phyloP scores from a whole-genome alignment of 768 basidiomycete species.

The Lanmaoa pseudosensibilis region DNA sequence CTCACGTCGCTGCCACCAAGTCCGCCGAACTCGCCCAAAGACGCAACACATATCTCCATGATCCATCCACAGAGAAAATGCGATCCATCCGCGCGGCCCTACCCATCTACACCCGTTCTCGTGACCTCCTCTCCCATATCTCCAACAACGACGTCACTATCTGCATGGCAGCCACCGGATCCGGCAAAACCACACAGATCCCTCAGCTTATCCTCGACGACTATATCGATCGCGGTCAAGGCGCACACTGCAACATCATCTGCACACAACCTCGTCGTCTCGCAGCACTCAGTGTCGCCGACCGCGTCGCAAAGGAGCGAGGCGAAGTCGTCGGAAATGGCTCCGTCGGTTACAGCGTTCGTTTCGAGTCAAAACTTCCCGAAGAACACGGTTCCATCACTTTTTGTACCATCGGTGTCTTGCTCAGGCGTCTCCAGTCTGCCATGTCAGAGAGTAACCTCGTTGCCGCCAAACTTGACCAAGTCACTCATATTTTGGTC shows the following conservation, averaged over 20 bases:
- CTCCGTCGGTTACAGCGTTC: conserved; percentile 87
- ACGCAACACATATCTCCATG: conserved; percentile 56
- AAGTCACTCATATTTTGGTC: conserved; percentile 86
- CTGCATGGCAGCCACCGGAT: conserved; percentile 87
- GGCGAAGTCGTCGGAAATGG: conserved; percentile 64
- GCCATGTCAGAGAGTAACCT: conserved; percentile 50
- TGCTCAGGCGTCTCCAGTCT: conserved; percentile 82
- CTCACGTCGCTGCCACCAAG: conserved; percentile 44
- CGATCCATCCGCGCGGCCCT: conserved; percentile 64
- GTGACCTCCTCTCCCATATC: conserved; percentile 68
- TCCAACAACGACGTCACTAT: conserved; percentile 80
- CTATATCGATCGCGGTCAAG: conserved; percentile 73
- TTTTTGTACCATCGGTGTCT: conserved; percentile 91
- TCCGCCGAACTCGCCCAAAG: conserved; percentile 56
- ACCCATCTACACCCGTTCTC: conserved; percentile 71
- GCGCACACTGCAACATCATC: conserved; percentile 82
- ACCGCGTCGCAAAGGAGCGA: conserved; percentile 88
- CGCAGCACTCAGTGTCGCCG: conserved; percentile 88
- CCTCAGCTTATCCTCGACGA: conserved; percentile 91
- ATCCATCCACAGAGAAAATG: conserved; percentile 65
- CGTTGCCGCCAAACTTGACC: conserved; percentile 52
- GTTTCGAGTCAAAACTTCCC: conserved; percentile 82
- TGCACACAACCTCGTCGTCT: conserved; percentile 93
- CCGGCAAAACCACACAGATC: conserved; percentile 93
- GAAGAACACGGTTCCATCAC: conserved; percentile 81